Conservation (phyloP, 176 grass and related monocot species). For the Calamus simplicifolius region DNA sequence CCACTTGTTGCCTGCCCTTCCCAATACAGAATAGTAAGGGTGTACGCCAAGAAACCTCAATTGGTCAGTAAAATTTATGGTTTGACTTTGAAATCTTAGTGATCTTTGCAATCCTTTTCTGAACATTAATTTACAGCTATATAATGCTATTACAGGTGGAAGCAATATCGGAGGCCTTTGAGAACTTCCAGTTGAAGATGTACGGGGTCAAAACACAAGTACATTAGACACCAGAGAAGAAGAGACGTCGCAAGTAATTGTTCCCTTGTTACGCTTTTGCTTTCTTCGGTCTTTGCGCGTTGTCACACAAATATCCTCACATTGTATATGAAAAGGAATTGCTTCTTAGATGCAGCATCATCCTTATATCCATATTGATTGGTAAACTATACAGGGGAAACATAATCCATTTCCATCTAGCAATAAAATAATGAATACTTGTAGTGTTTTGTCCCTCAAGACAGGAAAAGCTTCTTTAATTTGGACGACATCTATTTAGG, state of each 20-base stretch:
- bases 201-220: conserved; percentile 87
- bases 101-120: background rate
- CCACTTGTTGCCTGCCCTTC: conserved; percentile 62
- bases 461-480: too few relatives aligned
- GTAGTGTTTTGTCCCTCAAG: too few relatives aligned
- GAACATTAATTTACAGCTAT: conserved; percentile 3
- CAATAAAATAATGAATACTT: too few relatives aligned
- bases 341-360: too few relatives aligned
- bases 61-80: conserved; percentile 33
- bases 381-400: too few relatives aligned
- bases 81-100: background rate
- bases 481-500: too few relatives aligned
- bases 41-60: conserved; percentile 79
- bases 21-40: conserved; percentile 76
- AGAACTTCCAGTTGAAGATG: conserved; percentile 71
- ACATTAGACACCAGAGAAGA: conserved; percentile 81
- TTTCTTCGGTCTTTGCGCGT: too few relatives aligned
- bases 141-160: conserved; percentile 39
- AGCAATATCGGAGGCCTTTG: conserved; percentile 73
- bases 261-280: too few relatives aligned
- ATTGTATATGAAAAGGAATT: too few relatives aligned
- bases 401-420: too few relatives aligned
- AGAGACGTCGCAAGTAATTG: conserved; percentile 25
- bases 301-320: too few relatives aligned
- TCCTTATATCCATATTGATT: too few relatives aligned